Base-by-base conservation (phyloP, 176 grass and related monocot species). In the Cenchrus fungigraminus region DNA sequence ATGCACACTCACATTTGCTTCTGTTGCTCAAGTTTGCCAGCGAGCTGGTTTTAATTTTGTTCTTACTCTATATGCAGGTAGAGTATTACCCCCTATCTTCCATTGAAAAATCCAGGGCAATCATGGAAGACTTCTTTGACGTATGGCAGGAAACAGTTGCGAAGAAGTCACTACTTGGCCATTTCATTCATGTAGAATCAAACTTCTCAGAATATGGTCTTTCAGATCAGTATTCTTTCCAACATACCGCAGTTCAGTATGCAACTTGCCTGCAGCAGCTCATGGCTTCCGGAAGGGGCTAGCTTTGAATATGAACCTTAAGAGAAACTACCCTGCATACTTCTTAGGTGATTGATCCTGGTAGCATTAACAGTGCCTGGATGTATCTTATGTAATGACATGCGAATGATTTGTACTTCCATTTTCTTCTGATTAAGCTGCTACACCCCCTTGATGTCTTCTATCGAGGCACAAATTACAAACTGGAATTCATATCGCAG, bases 121-220 rank as follows among this genome's bases (percentile, higher is more conserved):
- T 98, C 63, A 88, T 98, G 95, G 89, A 92, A 69, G 89, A 95
- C 9, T 98, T 98, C 85, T 95, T 95, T 72, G 95, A 98, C 71
- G 71, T 95, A 83, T 98, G 95, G 95, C 91, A 86, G 79, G 93
- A 98, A 50, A 77, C 91, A 55, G 42, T 98, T 20, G 67, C 83
- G 6, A 90, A 91, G 79, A 95, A 91, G 54, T 78, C 85, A 25
- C 77, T 98, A 67, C 89, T 93, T 73, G 95, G 95, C 14, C 95
- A 80, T 83, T 98, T 98, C 85, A 86, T 93, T 73, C 91, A 90
- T 58, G 81, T 87, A 9, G 93, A 98, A 15, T 87, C 85, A 29
- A 95, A 76, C 59, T 98, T 95, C 22, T 16, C 89, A 45, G 95
- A 98, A 6, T 98, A 89, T 43, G 91, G 91, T 13, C 93, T 98